Evolutionary conservation across 306 rosid genomes (phyloP), one percentile per base, ranked within the genome.

Genomic region (Rubus parviflorus): DNA sequence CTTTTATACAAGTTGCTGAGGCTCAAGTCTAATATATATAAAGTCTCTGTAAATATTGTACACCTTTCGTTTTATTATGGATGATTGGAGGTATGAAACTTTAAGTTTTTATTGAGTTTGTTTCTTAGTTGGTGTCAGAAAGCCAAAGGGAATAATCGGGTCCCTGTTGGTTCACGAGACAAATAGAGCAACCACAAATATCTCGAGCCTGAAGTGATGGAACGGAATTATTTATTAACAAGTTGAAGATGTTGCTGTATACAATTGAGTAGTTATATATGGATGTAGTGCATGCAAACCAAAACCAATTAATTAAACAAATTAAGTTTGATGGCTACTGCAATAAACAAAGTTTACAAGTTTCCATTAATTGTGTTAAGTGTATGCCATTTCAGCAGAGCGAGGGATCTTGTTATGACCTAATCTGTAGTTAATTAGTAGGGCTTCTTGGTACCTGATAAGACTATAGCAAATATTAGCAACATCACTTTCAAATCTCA

Each of bases 91-190:
- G 49, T 65, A 8, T 8, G 8, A 9, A 65, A 4, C 70, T 17
- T 16, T 5, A 17, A 38, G 14, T 3, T 38, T 65, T 74, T 9
- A 82, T 47, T 22, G 74, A 43, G 68, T 79, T 77, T 86, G 86
- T 81, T 77, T 61, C 48, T 82, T 83, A 70, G 74, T 76, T 77
- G 73, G 66, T 65, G 54, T 75, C 74, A 77, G 87, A 79, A 77
- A 56, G 79, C 74, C 63, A 78, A 68, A 76, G 68, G n/a, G 74
- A 43, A 80, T 68, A 35, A 80, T 76, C 64, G 81, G 74, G 82
- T 57, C 63, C 77, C 70, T 82, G 84, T 86, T 62, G 79, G 82
- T 84, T 93, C 97, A 93, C 97, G 97, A 76, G 96, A 86, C 60
- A 10, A 4, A 84, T 17, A 83, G 71, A 67, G 74, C 20, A 77